These are phyloP conservation scores for Penicillium sp. DNA, from an alignment of 2,329 filamentous ascomycete species.

Conservation along the genomic window DNA sequence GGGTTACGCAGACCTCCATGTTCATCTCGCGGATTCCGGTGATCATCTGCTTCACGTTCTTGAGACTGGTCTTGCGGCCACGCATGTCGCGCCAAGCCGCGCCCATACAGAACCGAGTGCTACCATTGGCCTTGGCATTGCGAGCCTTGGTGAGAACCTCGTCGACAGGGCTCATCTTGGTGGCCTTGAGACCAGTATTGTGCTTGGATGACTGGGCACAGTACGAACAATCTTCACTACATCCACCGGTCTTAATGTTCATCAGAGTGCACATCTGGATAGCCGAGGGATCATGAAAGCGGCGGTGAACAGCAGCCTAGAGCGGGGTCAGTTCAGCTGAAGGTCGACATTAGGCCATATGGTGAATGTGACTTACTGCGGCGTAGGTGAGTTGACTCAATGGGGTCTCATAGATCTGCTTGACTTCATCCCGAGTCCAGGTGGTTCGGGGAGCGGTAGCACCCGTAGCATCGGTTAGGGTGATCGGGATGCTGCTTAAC, in stretches of 20 bases:
- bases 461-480: constrained; percentile 30
- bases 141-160: constrained; percentile 70
- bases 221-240: constrained; percentile 87
- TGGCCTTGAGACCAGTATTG: constrained; percentile 66
- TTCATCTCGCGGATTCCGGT: constrained; percentile 68
- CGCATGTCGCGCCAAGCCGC: constrained; percentile 92
- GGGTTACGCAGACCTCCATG: constrained; percentile 88
- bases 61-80: constrained; percentile 71
- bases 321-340: constrained; percentile 2
- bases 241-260: constrained; percentile 94
- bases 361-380: constrained; percentile 48
- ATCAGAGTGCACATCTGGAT: constrained; percentile 90
- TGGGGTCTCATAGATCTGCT: constrained; percentile 70
- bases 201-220: constrained; percentile 81
- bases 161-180: constrained; percentile 69
- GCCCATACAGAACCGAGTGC: constrained; percentile 90
- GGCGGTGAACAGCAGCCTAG: constrained; percentile 69
- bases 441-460: constrained; percentile 52
- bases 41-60: constrained; percentile 81
- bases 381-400: constrained; percentile 69
- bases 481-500: constrained; percentile 26
- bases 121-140: constrained; percentile 70
- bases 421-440: constrained; percentile 75
- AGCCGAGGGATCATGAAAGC: constrained; percentile 72
- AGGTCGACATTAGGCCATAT: not conserved